Conservation (phyloP, 768 basidiomycete genomes). For the Postia placenta region DNA sequence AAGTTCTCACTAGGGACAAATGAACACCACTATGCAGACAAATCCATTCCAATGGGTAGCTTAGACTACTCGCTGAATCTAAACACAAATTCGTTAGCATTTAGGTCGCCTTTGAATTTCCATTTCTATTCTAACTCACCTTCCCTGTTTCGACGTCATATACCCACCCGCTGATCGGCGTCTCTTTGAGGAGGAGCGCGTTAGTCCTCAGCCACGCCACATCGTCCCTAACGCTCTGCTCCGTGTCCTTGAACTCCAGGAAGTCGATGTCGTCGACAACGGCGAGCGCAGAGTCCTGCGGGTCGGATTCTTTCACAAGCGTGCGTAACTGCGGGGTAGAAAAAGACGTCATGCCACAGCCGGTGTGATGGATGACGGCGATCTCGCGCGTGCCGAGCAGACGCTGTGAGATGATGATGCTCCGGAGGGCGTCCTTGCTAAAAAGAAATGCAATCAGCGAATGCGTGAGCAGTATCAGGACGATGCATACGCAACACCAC, state of each 20-base stretch:
- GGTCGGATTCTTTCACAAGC: constrained; percentile 41
- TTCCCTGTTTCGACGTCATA: constrained; percentile 60
- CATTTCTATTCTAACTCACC: too few relatives aligned
- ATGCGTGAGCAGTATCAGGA: not conserved
- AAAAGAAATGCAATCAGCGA: not conserved
- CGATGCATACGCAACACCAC: constrained; percentile 49
- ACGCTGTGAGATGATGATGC: constrained; percentile 66
- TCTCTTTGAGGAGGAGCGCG: constrained; percentile 48
- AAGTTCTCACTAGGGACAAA: too few relatives aligned
- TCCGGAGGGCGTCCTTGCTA: constrained; percentile 60
- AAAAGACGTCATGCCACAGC: constrained; percentile 70
- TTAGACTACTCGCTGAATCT: too few relatives aligned
- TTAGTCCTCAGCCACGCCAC: constrained; percentile 50
- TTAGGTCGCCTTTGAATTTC: too few relatives aligned
- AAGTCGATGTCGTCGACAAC: constrained; percentile 46
- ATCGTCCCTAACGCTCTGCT: constrained; percentile 51
- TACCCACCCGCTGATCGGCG: constrained; percentile 59
- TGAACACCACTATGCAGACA: too few relatives aligned
- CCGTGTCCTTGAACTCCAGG: constrained; percentile 45
- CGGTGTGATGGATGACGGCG: constrained; percentile 65
- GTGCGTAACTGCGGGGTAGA: constrained; percentile 41
- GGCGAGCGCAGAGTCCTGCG: constrained; percentile 21
- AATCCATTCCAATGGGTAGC: too few relatives aligned
- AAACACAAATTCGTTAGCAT: too few relatives aligned
- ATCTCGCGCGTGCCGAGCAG: constrained; percentile 66